Evolutionary conservation across 2,329 filamentous ascomycete genomes (phyloP).

Genomic region (Calonectria pauciramosa): DNA sequence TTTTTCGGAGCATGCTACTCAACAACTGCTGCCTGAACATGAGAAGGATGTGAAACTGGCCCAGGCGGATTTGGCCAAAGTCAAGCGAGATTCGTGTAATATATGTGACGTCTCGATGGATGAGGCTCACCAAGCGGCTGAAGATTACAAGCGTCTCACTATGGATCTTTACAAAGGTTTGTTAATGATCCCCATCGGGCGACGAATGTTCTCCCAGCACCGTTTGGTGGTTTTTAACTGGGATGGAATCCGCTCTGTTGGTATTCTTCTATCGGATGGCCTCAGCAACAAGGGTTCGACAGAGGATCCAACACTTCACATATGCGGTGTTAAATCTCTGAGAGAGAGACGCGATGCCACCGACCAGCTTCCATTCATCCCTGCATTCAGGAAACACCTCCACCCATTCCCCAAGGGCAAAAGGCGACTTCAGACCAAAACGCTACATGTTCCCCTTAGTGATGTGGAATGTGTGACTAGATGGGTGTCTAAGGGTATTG

Average conservation of each 20-base stretch:
- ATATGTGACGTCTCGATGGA: constrained; percentile 87
- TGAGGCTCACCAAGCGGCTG: constrained; percentile 83
- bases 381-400: constrained; percentile 77
- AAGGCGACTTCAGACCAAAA: constrained; percentile 77
- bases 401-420: constrained; percentile 76
- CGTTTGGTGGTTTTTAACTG: constrained; percentile 87
- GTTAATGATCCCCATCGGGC: constrained; percentile 84
- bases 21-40: constrained; percentile 93
- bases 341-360: constrained; percentile 80
- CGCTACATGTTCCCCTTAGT: constrained; percentile 77
- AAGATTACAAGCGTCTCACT: constrained; percentile 85
- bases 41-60: constrained; percentile 94
- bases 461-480: constrained; percentile 90
- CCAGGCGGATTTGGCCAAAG: constrained; percentile 90
- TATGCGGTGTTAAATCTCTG: constrained; percentile 81
- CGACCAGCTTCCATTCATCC: constrained; percentile 89
- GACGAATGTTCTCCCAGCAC: constrained; percentile 81
- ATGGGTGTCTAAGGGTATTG: constrained; percentile 70
- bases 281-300: constrained; percentile 70
- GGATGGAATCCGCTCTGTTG: constrained; percentile 86
- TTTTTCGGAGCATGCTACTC: constrained; percentile 98
- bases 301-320: constrained; percentile 77
- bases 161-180: constrained; percentile 83
- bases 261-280: constrained; percentile 84
- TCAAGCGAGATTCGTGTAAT: constrained; percentile 87